A percentile compares a stretch with the other conserved stretches of the same genome.
phyloP scores from a whole-genome alignment of 2,329 filamentous ascomycete genomes.

The Microdochium bolleyi region DNA sequence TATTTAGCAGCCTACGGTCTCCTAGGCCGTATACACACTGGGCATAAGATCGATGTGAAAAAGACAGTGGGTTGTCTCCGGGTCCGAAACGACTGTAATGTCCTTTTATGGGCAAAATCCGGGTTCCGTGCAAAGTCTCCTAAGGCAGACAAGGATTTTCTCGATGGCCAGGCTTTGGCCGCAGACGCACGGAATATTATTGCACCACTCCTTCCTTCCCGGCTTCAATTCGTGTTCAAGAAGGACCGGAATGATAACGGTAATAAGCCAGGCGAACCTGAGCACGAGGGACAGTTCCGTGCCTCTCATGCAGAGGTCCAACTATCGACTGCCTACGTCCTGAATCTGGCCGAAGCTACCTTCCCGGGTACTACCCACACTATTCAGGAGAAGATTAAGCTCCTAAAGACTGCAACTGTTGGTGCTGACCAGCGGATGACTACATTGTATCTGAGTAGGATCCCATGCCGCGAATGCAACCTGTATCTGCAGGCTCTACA shows the following conservation, averaged over 20 bases:
- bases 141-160: conserved; percentile 2
- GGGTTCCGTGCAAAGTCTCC: background rate
- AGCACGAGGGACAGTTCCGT: conserved; percentile 11
- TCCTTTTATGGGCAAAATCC: background rate
- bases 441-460: background rate
- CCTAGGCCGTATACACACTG: background rate
- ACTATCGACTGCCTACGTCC: conserved; percentile 8
- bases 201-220: conserved; percentile 1
- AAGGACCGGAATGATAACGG: conserved; percentile 10
- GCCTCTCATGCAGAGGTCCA: conserved; percentile 16
- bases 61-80: background rate
- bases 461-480: background rate
- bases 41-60: background rate
- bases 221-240: conserved; percentile 10
- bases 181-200: conserved; percentile 9
- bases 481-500: background rate
- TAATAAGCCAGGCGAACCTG: background rate
- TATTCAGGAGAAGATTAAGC: background rate
- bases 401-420: background rate
- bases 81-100: background rate
- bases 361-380: no score
- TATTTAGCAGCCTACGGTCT: background rate
- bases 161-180: conserved; percentile 12
- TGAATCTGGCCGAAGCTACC: conserved; percentile 1
- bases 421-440: background rate